Base-by-base conservation (phyloP, 306 rosid genomes). In the Rosa chinensis region DNA sequence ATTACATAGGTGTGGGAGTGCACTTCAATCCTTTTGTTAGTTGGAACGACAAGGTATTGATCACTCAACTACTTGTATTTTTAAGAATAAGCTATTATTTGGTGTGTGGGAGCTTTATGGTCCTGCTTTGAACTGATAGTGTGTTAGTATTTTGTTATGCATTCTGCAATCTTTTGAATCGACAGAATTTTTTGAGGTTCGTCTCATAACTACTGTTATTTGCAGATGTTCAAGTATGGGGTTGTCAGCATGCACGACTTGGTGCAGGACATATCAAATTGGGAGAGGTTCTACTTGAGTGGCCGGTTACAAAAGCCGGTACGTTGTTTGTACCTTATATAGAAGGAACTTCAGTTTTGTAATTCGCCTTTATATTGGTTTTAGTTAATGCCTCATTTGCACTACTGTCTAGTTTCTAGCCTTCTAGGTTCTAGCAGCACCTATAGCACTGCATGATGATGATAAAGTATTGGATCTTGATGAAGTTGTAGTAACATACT, bases 271-370 rank as follows among this genome's bases (percentile, higher is more conserved):
- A 73, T 92, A 74, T 82, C 79, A 28, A 56, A 82, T 59, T 92
- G 99, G 99, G 97, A 92, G 77, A 90, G 87, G 68, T 89, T 95
- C 84, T 95, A 95, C 90, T 85, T 95, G 84, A 89, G 98, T 14
- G 98, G 97, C 32, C 97, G 99, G 23, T 87, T 95, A 80, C 98
- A 95, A 56, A 95, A 95, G 84, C 99, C 99, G 66, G 98, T 92
- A 81, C 78, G 92, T 76, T 10, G 69, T 64, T 47, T 61, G 44
- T 21, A 53, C 62, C 17, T 35, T 18, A 20, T 47, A 37, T 43
- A 0, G 21, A 66, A 1, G 70, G 78, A 8, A 42, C 28, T 21
- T 56, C 37, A 20, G 77, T 23, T 39, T 3, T 44, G 14, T 37
- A 2, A 28, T 49, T 50, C 23, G 2, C 45, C 47, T 4, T 8